Conservation (phyloP, 257 asterid species). For the Mentha longifolia region DNA sequence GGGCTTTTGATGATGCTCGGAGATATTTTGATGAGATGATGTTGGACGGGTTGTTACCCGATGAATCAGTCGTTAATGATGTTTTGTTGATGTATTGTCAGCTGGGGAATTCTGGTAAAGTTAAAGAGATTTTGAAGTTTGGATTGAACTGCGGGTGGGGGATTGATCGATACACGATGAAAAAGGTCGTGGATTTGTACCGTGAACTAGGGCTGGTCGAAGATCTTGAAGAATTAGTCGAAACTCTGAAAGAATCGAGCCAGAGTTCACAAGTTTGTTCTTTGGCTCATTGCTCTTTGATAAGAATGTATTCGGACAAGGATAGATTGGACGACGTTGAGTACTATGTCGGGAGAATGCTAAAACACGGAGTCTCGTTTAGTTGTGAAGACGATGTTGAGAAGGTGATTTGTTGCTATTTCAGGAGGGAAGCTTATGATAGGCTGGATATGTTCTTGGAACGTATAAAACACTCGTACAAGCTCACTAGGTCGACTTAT, state of each 20-base stretch:
- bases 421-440: constrained; percentile 53
- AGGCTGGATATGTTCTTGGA: constrained; percentile 48
- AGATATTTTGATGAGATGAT: constrained; percentile 49
- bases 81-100: constrained; percentile 42
- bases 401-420: constrained; percentile 53
- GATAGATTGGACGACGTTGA: constrained; percentile 60
- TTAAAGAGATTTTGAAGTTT: constrained; percentile 38
- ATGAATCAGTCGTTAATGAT: constrained; percentile 34
- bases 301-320: constrained; percentile 40
- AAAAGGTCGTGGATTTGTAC: constrained; percentile 37
- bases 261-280: constrained; percentile 41
- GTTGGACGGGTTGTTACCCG: constrained; percentile 39
- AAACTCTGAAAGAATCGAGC: constrained; percentile 31
- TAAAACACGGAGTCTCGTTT: constrained; percentile 43
- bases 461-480: constrained; percentile 36
- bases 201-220: constrained; percentile 39
- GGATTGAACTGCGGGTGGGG: constrained; percentile 12
- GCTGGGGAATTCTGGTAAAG: constrained; percentile 30
- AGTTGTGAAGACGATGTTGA: constrained; percentile 50
- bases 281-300: constrained; percentile 39
- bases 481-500: constrained; percentile 42
- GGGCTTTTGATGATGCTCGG: constrained; percentile 46
- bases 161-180: constrained; percentile 22
- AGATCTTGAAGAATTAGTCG: constrained; percentile 48
- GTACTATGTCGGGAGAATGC: constrained; percentile 49